Base-by-base conservation (phyloP, 2,329 filamentous ascomycete species). In the Fusarium humuli region DNA sequence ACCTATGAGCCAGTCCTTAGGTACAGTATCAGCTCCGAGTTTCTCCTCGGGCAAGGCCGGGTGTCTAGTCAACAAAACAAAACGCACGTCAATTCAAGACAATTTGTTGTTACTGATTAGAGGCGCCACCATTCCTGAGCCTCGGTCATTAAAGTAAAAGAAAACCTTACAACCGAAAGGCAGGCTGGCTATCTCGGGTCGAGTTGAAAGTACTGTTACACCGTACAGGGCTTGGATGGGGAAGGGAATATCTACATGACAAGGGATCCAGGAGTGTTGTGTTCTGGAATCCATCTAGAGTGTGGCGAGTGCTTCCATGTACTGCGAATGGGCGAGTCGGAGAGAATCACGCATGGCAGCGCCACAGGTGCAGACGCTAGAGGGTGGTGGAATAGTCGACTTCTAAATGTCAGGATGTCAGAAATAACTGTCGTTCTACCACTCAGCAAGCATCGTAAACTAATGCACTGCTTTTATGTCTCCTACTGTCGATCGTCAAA, bases 201-300 rank as follows among this genome's bases (percentile, higher is more conserved):
- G 30, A 32, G 18, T 25, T 50, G 11, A 23, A 34, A n/a, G 30
- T 30, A 13, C 11, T 37, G 20, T 23, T 37, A 8, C 34, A 50
- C 30, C 16, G 32, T 44, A 64, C 45, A 44, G 52, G 56, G 45
- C 32, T 20, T 48, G 48, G 54, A 27, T 25, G 27, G 48, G 46
- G 37, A 52, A 52, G 52, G 41, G 37, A 48, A 52, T 56, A 40
- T 52, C 30, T 44, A 45, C 50, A 57, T 52, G 61, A 42, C 45
- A 68, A 64, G 57, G 57, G 67, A 64, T 56, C 53, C 53, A 65
- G 34, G 18, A 37, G 55, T 70, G 59, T 62, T 68, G 64, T 56
- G 62, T 70, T 71, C 67, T 70, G 68, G 68, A 71, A 71, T 65
- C 60, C 42, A 46, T 70, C 67, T 60, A 68, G 56, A 70, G 53